A percentile compares a stretch with the other conserved stretches of the same genome.
Conservation (phyloP, 2,329 filamentous ascomycete species). For the Botrytis sinoallii region DNA sequence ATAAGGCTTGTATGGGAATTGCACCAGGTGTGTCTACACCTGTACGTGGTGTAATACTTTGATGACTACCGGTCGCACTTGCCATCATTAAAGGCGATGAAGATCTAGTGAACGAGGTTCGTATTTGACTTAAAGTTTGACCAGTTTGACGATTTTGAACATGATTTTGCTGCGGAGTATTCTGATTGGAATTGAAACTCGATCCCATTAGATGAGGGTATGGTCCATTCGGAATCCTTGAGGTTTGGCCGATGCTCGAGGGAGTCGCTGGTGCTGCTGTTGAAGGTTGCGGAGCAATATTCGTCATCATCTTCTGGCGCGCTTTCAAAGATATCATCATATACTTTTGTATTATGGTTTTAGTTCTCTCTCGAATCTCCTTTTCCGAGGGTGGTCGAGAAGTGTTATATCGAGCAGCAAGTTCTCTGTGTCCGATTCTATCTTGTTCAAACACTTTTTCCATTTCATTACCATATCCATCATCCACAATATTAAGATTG, state of each 20-base stretch:
- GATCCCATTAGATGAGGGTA: not conserved
- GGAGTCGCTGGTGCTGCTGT: not conserved
- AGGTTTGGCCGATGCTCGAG: not conserved
- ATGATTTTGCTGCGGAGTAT: not conserved
- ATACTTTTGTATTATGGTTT: conserved; percentile 13
- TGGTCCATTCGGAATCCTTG: not conserved
- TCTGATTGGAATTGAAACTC: not conserved
- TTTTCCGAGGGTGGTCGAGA: conserved; percentile 29
- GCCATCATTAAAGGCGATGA: not conserved
- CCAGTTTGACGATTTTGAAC: not conserved
- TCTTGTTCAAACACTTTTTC: conserved; percentile 41
- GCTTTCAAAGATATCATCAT: not conserved
- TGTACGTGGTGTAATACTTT: not conserved
- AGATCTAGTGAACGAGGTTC: not conserved
- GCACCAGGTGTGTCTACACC: conserved; percentile 27
- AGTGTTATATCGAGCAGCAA: conserved; percentile 32
- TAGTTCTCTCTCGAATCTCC: conserved; percentile 32
- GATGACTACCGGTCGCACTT: not conserved
- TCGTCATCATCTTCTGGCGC: conserved; percentile 4
- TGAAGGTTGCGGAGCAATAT: not conserved
- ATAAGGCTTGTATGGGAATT: conserved; percentile 28
- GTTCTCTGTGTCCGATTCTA: conserved; percentile 36
- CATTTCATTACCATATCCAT: conserved; percentile 37
- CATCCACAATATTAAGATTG: conserved; percentile 44
- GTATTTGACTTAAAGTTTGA: conserved; percentile 10